Conservation (phyloP, 768 basidiomycete genomes). For the Suillus brevipes region DNA sequence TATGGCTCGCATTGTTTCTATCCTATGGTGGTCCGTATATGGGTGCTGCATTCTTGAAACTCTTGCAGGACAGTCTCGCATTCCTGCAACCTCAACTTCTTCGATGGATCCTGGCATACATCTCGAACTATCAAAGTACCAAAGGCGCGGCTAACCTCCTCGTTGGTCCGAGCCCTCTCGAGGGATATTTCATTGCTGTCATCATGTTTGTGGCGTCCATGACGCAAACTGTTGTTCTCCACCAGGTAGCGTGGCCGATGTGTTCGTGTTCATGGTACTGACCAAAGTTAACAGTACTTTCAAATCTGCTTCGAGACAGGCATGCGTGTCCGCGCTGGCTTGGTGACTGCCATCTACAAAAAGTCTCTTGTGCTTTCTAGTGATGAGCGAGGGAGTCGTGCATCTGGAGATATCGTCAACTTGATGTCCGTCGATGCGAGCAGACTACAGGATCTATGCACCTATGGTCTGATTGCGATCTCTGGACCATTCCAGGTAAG, state of each 20-base stretch:
- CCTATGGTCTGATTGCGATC: slow-evolving; percentile 80
- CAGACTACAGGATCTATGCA: slow-evolving; percentile 76
- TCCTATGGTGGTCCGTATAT: slow-evolving; percentile 81
- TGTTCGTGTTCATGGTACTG: background rate
- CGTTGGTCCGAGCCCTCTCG: slow-evolving; percentile 38
- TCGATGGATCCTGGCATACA: slow-evolving; percentile 75
- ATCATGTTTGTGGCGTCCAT: slow-evolving; percentile 82
- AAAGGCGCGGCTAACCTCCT: slow-evolving; percentile 31
- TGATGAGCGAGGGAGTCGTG: slow-evolving; percentile 69
- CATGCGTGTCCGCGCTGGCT: slow-evolving; percentile 91
- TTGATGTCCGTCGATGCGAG: slow-evolving; percentile 88
- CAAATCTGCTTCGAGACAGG: slow-evolving; percentile 81
- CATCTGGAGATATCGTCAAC: slow-evolving; percentile 93
- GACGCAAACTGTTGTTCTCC: slow-evolving; percentile 75
- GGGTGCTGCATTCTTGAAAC: slow-evolving; percentile 62
- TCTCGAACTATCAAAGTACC: slow-evolving; percentile 69
- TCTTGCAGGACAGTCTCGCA: slow-evolving; percentile 75
- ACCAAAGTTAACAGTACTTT: slow-evolving; percentile 61
- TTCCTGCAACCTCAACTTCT: slow-evolving; percentile 90
- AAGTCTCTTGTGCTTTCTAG: slow-evolving; percentile 87
- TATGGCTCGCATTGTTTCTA: slow-evolving; percentile 73
- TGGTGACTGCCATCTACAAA: slow-evolving; percentile 82
- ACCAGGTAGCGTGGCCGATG: slow-evolving; percentile 53
- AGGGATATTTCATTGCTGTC: slow-evolving; percentile 76
- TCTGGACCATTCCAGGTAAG: slow-evolving; percentile 83